These are phyloP conservation scores for Musa balbisiana DNA, from an alignment of 202 grass and related monocot species.

Conservation along the genomic window DNA sequence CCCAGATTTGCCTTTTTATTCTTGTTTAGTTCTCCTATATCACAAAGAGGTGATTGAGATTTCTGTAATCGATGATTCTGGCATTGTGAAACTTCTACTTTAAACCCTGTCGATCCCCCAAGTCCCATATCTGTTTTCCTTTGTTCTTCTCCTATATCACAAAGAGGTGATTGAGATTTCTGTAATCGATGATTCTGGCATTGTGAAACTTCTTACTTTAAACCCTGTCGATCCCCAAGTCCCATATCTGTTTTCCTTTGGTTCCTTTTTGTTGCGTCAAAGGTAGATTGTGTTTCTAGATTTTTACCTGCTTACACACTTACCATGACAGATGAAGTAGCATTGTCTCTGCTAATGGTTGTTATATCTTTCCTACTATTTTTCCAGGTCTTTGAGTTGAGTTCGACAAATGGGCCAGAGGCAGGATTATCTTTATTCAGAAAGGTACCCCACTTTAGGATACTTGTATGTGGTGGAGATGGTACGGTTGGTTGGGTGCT, in stretches of 20 bases:
- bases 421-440: constrained; percentile 63
- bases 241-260: background rate
- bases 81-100: background rate
- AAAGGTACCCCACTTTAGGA: constrained; percentile 78
- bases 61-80: background rate
- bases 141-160: background rate
- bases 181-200: background rate
- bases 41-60: too few species aligned
- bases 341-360: background rate
- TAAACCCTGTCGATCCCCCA: background rate
- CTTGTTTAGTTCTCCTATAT: too few species aligned
- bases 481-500: constrained; percentile 86
- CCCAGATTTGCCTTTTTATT: too few species aligned
- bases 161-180: too few species aligned
- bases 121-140: background rate
- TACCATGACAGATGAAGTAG: background rate
- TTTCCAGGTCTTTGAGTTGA: constrained; percentile 74
- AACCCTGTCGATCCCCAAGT: background rate
- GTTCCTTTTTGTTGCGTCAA: background rate
- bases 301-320: background rate
- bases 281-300: background rate
- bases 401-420: constrained; percentile 72
- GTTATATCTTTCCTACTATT: background rate
- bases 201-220: background rate
- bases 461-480: constrained; percentile 98